Conservation (phyloP, 164 flowering plant species). For the Houttuynia cordata region DNA sequence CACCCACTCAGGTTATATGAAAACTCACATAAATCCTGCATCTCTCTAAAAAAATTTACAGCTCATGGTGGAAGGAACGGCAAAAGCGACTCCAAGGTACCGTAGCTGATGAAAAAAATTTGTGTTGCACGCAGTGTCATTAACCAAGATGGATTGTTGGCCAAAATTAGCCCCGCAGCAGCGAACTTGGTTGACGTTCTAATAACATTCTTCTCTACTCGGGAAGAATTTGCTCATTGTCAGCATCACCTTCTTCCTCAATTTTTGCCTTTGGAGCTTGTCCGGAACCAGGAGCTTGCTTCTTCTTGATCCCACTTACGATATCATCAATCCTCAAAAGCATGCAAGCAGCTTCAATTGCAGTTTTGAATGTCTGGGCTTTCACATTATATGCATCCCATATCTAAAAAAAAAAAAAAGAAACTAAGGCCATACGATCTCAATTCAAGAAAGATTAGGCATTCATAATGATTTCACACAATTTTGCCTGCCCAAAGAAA, state of each 20-base stretch:
- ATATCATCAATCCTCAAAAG: constrained; percentile 95
- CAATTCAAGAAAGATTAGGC: background rate
- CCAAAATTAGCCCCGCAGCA: too few relatives aligned
- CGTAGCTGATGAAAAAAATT: too few relatives aligned
- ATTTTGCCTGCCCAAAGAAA: background rate
- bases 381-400: constrained; percentile 97
- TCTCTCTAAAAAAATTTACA: too few relatives aligned
- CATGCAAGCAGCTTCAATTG: constrained; percentile 99
- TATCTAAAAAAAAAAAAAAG: constrained; percentile 32
- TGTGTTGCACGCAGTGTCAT: too few relatives aligned
- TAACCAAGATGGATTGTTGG: too few relatives aligned
- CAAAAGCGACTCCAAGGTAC: too few relatives aligned
- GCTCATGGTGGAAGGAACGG: too few relatives aligned
- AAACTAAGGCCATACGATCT: background rate
- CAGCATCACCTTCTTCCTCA: constrained; percentile 84
- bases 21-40: too few relatives aligned
- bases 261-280: constrained; percentile 51
- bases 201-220: constrained; percentile 26
- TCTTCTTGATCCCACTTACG: constrained; percentile 95
- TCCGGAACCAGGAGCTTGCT: constrained; percentile 70
- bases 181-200: too few relatives aligned
- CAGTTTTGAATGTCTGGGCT: constrained; percentile 92
- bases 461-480: background rate
- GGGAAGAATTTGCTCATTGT: constrained; percentile 68
- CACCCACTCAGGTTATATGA: too few relatives aligned